Conservation (phyloP, 257 asterid genomes). For the Voacanga thouarsii region DNA sequence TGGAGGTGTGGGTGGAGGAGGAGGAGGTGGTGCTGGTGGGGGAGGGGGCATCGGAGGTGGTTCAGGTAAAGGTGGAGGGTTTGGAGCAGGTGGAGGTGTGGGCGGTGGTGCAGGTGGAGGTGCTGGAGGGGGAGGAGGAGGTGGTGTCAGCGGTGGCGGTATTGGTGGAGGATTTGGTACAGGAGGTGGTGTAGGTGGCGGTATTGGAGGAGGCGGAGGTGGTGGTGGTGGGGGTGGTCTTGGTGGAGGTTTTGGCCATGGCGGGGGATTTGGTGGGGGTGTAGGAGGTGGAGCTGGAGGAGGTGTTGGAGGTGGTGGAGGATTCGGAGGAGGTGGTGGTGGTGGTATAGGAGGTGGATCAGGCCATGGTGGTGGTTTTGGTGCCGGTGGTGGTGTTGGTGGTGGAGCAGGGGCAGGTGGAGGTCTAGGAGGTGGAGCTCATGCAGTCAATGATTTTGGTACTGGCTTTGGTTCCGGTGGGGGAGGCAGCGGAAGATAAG, state of each 20-base stretch:
- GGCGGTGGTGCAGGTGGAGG: constrained; percentile 30
- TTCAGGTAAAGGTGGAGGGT: constrained; percentile 24
- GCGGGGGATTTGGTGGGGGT: constrained; percentile 26
- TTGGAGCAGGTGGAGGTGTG: constrained; percentile 26
- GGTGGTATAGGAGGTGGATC: constrained; percentile 27
- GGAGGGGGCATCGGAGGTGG: constrained; percentile 26
- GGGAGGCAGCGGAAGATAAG: constrained; percentile 14
- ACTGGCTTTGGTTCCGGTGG: constrained; percentile 13
- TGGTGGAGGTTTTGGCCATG: not conserved
- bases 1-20: constrained; percentile 16
- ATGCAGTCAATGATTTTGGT: constrained; percentile 1
- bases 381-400: constrained; percentile 14
- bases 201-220: constrained; percentile 18
- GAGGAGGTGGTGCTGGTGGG: constrained; percentile 10
- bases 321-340: constrained; percentile 26
- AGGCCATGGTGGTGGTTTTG: constrained; percentile 28
- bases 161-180: constrained; percentile 30
- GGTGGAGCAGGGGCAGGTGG: constrained; percentile 2
- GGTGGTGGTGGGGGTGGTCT: constrained; percentile 24
- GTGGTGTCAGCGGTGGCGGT: constrained; percentile 29
- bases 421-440: not conserved
- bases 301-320: constrained; percentile 19
- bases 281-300: constrained; percentile 22
- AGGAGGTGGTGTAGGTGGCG: constrained; percentile 27
- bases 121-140: constrained; percentile 27